Conservation (phyloP, 2,329 filamentous ascomycete species). For the Fusarium foetens region DNA sequence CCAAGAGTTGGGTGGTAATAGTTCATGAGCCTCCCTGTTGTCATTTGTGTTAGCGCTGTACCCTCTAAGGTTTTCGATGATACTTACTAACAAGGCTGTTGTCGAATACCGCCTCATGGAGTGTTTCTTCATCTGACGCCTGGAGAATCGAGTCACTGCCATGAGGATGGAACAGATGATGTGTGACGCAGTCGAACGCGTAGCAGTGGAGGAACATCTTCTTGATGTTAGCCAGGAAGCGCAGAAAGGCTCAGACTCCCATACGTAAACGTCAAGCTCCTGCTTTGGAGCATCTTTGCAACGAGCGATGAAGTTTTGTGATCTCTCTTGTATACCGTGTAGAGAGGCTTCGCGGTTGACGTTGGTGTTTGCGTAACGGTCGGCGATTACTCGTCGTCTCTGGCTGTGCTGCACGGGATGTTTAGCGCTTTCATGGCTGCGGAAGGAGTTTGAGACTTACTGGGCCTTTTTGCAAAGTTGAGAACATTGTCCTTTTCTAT, state of each 20-base stretch:
- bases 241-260: accelerated
- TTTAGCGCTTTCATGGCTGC: not conserved
- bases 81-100: constrained; percentile 25
- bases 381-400: constrained; percentile 21
- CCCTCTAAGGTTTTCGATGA: accelerated
- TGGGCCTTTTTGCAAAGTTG: constrained; percentile 14
- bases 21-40: constrained; percentile 10
- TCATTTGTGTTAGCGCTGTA: not conserved
- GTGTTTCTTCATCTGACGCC: constrained; percentile 9
- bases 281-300: constrained; percentile 7
- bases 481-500: constrained; percentile 19
- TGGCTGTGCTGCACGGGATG: constrained; percentile 15
- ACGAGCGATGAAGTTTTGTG: constrained; percentile 19
- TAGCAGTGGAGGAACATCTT: constrained; percentile 30
- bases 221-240: not conserved
- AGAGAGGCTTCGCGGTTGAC: constrained; percentile 17
- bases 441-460: not conserved
- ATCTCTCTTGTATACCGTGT: constrained; percentile 18
- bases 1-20: constrained; percentile 17
- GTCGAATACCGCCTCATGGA: constrained; percentile 26
- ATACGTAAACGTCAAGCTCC: constrained; percentile 28
- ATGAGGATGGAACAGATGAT: constrained; percentile 28
- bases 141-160: constrained; percentile 25
- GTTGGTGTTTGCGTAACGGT: constrained; percentile 34
- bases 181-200: constrained; percentile 29